Base-by-base conservation (phyloP, 108 stramenopile species). In the Ochromonas danica region DNA sequence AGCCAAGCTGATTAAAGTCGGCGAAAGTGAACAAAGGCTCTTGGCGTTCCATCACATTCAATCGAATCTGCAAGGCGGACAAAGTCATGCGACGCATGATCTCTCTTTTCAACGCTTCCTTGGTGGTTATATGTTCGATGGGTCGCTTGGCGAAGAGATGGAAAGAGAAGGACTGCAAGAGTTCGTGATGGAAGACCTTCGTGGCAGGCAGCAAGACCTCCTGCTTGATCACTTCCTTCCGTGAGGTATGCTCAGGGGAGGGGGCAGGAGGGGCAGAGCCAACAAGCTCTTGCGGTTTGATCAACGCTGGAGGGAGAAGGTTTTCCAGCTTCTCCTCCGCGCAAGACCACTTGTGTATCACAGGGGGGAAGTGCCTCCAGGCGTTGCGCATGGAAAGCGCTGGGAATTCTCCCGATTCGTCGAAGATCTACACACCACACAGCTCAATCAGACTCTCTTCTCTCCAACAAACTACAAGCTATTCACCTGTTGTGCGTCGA, bases 1-100 rank as follows among this genome's bases (percentile, higher is more conserved):
- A 94, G 85, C 96, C 95, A 1, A 97, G 89, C 86, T 96, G 94
- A 82, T 97, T 96, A 86, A 97, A 96, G 86, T 96, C 97, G 10
- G 95, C 93, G 89, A 95, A 96, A 27, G 94, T 95, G 80, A 95
- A 97, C 1, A 94, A 93, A 0, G 95, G 97, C 81, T 95, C 94
- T 39, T 92, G 92, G 28, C 86, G 40, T 0, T 84, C 79, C 65
- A 78, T 51, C 57, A 97, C 97, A 75, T 95, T 96, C 38, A 97
- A 84, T 10, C 97, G 92, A 82, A 97, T 96, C 81, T 97, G 97
- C 43, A 97, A 81, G 0, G 96, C 95, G 1, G 94, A 91, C 14
- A 97, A 87, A 39, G 92, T 94, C 33, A 97, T 90, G 2, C 96
- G 90, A 31, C 94, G 87, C 42, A 95, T 94, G 35, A 96, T 81